Evolutionary conservation across 2,329 filamentous ascomycete genomes (phyloP), one percentile per base, ranked within the genome.

Genomic region (Diplodia mutila): DNA sequence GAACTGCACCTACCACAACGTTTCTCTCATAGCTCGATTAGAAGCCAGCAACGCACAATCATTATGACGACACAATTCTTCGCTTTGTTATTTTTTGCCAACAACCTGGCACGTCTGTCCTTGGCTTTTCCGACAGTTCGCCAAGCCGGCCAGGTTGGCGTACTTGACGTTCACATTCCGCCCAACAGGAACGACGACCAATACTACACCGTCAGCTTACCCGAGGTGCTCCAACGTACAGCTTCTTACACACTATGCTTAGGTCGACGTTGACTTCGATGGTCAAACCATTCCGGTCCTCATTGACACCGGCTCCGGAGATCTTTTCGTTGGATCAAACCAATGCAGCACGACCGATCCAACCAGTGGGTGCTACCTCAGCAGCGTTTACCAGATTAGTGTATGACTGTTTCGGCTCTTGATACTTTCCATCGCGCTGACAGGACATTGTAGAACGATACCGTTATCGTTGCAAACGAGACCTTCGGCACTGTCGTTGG

Each of bases 141-240:
- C 11, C n/a, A 37, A 25, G 34, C 9, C 42, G 27, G 57, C 11
- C 49, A 61, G 8, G 57, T 61, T 7, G 57, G 57, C 39, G 42
- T 51, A 0, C 1, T 61, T n/a, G 57, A 61, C 4, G 27, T 61
- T 12, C 8, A 21, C 4, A 61, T 61, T n/a, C 57, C 57, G 11
- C 27, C 57, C 16, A 61, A 61, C 27, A 61, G 57, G 12, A 49
- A 61, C 32, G 57, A 61, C 3, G 57, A 61, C 27, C 57, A 61
- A 27, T 61, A 61, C 37, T 61, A 61, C 39, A 23, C 23, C 14
- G 25, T 49, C 14, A n/a, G n/a, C n/a, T n/a, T n/a, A n/a, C n/a
- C n/a, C n/a, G n/a, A n/a, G n/a, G n/a, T n/a, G n/a, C n/a, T n/a
- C n/a, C n/a, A n/a, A n/a, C n/a, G n/a, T n/a, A n/a, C n/a, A n/a